Conservation (phyloP, 352 stramenopile species). For the Globisporangium parvum region DNA sequence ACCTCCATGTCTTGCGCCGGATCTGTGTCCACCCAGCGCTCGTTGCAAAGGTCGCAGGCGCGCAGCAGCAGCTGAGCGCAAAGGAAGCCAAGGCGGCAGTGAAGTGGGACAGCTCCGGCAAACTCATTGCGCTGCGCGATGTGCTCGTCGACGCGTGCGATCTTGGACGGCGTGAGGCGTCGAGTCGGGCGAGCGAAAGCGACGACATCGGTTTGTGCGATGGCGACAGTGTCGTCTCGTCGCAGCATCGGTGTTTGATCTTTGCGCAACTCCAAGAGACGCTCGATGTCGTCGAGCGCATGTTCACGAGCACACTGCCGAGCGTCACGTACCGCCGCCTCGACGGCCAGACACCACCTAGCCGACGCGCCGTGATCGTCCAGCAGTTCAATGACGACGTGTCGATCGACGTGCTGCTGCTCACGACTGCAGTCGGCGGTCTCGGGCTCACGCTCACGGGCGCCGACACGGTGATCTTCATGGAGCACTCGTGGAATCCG, state of each 20-base stretch:
- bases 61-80: slow-evolving; percentile 10
- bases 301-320: slow-evolving; percentile 71
- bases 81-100: slow-evolving; percentile 23
- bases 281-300: slow-evolving; percentile 91
- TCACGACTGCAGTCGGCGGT: slow-evolving; percentile 94
- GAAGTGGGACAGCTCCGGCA: slow-evolving; percentile 87
- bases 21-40: slow-evolving; percentile 95
- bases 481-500: slow-evolving; percentile 98
- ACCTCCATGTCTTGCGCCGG: slow-evolving; percentile 82
- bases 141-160: slow-evolving; percentile 70
- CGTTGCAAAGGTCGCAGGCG: slow-evolving; percentile 33
- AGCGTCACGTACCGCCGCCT: slow-evolving; percentile 83
- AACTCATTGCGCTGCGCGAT: slow-evolving; percentile 82
- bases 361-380: slow-evolving; percentile 77
- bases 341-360: slow-evolving; percentile 84
- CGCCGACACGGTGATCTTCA: slow-evolving; percentile 96
- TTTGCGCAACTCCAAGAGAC: slow-evolving; percentile 94
- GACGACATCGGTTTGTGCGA: slow-evolving; percentile 6
- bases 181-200: slow-evolving; percentile 4
- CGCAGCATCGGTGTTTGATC: slow-evolving; percentile 91
- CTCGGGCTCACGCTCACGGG: slow-evolving; percentile 96
- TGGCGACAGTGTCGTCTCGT: slow-evolving; percentile 8
- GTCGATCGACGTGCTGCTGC: slow-evolving; percentile 91
- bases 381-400: slow-evolving; percentile 91
- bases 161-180: slow-evolving; percentile 8